Base-by-base conservation (phyloP, 768 basidiomycete species). In the Pulveroboletus frians region DNA sequence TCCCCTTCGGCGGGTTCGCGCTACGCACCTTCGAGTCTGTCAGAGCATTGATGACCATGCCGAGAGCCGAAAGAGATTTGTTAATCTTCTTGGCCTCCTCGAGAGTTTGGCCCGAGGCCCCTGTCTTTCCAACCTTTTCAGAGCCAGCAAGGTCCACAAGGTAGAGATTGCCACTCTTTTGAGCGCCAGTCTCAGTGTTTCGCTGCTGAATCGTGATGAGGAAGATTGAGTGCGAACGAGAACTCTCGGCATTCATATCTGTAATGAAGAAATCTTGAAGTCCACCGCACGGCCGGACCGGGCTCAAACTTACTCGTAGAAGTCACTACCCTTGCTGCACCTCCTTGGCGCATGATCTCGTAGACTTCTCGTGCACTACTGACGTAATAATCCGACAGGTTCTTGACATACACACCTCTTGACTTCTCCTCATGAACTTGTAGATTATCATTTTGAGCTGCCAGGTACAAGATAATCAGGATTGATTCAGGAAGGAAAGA, bases 41-140 rank as follows among this genome's bases (percentile, higher is more conserved):
- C 54, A 99, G 72, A 4, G 95, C 93, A 60, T 99, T 99, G 65
- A 99, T 99, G 62, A 99, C 96, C 93, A 98, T 98, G 32, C 96
- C 96, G 54, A 99, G 79, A 10, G 96, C 96, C 15, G 92, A 95
- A 23, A 99, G 73, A 26, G 89, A 92, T 71, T 99, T 99, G 75
- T 99, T 99, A 73, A 99, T 99, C 78, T 99, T 99, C 83, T 99
- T 99, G 13, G 96, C 96, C 71, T 99, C 96, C 69, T 99, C 96
- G 8, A 99, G 73, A 21, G 96, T 99, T 68, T 99, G 97, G 1
- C 96, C 96, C 3, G 94, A 97, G 43, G 96, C 96, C 17, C 96
- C 96, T 36, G 96, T 99, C 77, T 99, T 99, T 41, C 95, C 95
- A 49, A 99, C 94, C 72, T 99, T 99, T 71, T 99, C 96, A 18